Percentiles rank a stretch among this genome's conserved stretches.
phyloP scores from a whole-genome alignment of 164 flowering plant species.

The Chimonanthus praecox region DNA sequence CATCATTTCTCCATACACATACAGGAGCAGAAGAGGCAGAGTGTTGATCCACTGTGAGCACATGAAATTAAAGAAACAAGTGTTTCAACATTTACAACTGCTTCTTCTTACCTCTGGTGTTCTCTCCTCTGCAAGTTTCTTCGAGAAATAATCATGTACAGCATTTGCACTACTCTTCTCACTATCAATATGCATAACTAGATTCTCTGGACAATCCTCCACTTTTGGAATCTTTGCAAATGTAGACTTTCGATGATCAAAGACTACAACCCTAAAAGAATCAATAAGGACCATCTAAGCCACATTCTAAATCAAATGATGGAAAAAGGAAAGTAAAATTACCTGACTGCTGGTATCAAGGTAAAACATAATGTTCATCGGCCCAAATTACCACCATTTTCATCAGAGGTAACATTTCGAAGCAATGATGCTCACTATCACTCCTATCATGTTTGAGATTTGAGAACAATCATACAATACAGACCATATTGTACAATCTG shows the following conservation, averaged over 20 bases:
- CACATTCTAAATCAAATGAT: background rate
- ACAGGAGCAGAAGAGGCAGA: background rate
- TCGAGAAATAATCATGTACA: constrained; percentile 65
- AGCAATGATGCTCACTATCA: no score
- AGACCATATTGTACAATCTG: no score
- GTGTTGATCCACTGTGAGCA: background rate
- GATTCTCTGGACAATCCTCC: constrained; percentile 31
- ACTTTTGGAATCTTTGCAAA: constrained; percentile 21
- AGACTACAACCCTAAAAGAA: constrained; percentile 48
- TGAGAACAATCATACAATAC: no score
- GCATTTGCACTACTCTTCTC: constrained; percentile 77
- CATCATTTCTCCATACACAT: background rate
- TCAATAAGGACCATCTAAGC: background rate
- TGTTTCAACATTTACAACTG: background rate
- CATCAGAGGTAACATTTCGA: no score
- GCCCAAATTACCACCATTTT: no score
- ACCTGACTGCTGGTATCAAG: no score
- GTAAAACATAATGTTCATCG: no score
- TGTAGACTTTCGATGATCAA: constrained; percentile 71
- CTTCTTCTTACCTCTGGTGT: constrained; percentile 34
- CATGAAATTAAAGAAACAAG: background rate
- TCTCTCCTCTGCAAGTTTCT: constrained; percentile 27
- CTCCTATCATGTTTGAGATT: no score
- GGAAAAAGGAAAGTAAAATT: background rate
- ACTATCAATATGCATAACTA: constrained; percentile 40